Percentiles rank a stretch among this genome's conserved stretches.
Evolutionary conservation across 2,329 filamentous ascomycete species (phyloP).

Genomic region (Myriosclerotinia scirpicola): DNA sequence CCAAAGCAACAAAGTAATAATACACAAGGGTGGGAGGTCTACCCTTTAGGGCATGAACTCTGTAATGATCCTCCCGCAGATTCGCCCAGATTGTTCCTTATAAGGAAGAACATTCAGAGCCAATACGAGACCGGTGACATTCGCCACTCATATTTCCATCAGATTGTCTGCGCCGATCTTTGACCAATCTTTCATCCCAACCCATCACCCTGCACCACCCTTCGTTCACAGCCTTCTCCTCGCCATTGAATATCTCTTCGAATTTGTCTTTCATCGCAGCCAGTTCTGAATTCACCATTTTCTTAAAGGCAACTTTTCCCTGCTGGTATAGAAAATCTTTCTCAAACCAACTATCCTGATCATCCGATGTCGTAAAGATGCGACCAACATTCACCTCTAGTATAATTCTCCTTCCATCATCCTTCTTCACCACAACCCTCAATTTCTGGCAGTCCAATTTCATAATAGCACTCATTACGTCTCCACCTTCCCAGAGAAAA

Average conservation of each 20-base stretch:
- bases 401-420: slow-evolving; percentile 7
- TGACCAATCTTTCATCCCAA: slow-evolving; percentile 1
- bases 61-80: too few species aligned
- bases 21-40: too few species aligned
- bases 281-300: slow-evolving; percentile 24
- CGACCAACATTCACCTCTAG: not conserved
- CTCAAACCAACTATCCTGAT: slow-evolving; percentile 21
- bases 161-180: not conserved
- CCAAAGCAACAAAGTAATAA: too few species aligned
- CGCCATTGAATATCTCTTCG: slow-evolving; percentile 31
- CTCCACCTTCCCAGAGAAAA: slow-evolving; percentile 30
- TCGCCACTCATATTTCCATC: not conserved
- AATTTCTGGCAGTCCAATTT: slow-evolving; percentile 31
- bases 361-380: not conserved
- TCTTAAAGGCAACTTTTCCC: slow-evolving; percentile 5
- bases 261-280: slow-evolving; percentile 31
- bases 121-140: not conserved
- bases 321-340: slow-evolving; percentile 12
- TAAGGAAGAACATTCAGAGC: not conserved
- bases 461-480: slow-evolving; percentile 30
- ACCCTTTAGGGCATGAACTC: too few species aligned
- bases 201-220: slow-evolving; percentile 27
- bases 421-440: slow-evolving; percentile 35
- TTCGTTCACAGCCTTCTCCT: slow-evolving; percentile 26
- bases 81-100: not conserved